phyloP scores from a whole-genome alignment of 1,139 yeast genomes.

The Saccharomycopsis hybrid region DNA sequence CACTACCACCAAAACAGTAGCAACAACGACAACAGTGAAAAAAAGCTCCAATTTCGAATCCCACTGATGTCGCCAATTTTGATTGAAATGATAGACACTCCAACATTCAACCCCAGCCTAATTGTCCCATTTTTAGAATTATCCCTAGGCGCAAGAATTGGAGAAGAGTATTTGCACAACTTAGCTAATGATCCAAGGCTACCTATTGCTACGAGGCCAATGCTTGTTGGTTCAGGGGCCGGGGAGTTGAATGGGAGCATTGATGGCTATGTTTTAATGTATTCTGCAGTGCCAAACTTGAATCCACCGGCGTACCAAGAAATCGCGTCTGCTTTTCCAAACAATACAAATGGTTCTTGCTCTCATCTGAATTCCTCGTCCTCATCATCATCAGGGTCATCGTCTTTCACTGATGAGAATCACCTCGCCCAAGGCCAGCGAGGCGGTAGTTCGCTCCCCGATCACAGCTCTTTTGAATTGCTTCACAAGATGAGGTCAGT shows the following conservation, averaged over 20 bases:
- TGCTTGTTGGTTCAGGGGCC: conserved; percentile 72
- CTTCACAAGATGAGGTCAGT: conserved; percentile 46
- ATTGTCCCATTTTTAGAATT: conserved; percentile 71
- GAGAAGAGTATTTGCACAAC: conserved; percentile 51
- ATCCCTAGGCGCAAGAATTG: conserved; percentile 55
- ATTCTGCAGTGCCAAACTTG: conserved; percentile 56
- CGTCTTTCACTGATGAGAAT: too few relatives aligned
- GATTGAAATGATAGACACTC: conserved; percentile 66
- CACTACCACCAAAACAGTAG: too few relatives aligned
- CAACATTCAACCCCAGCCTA: conserved; percentile 56
- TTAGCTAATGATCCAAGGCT: conserved; percentile 60
- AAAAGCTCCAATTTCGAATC: conserved; percentile 17
- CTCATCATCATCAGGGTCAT: not conserved
- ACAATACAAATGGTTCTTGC: too few relatives aligned
- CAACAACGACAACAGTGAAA: not conserved
- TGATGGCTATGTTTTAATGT: conserved; percentile 67
- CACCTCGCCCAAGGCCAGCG: too few relatives aligned
- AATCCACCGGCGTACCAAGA: conserved; percentile 51
- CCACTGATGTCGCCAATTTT: conserved; percentile 53
- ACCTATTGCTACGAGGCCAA: conserved; percentile 54
- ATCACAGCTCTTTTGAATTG: conserved; percentile 29
- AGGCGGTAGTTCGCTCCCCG: not conserved
- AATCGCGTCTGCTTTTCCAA: not conserved
- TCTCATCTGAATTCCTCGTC: too few relatives aligned
- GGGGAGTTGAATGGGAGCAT: conserved; percentile 66